phyloP scores from a whole-genome alignment of 345 rosid genomes.

The Camelina laxa region DNA sequence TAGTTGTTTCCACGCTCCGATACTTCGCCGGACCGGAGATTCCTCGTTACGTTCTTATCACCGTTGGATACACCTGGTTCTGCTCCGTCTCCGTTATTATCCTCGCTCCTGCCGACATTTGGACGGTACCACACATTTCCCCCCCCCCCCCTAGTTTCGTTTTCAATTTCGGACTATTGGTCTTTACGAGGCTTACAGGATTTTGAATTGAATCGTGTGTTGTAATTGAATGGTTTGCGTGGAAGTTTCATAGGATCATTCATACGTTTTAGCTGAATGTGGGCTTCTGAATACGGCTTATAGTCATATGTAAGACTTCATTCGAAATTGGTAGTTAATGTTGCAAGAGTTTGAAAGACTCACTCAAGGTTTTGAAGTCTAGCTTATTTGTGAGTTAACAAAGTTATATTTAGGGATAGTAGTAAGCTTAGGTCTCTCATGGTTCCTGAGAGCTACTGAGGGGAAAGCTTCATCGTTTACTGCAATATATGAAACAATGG shows the following conservation, averaged over 20 bases:
- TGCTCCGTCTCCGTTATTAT: slow-evolving; percentile 95
- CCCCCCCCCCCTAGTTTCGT: background rate
- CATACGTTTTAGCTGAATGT: slow-evolving; percentile 3
- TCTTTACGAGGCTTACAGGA: slow-evolving; percentile 12
- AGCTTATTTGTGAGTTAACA: background rate
- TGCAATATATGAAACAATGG: background rate
- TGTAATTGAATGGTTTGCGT: background rate
- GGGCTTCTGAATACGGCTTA: slow-evolving; percentile 12
- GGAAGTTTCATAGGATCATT: slow-evolving; percentile 12
- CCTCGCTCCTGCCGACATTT: slow-evolving; percentile 98
- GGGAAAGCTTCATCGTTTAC: background rate
- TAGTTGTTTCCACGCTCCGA: slow-evolving; percentile 75
- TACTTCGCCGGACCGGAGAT: slow-evolving; percentile 97
- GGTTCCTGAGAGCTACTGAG: background rate
- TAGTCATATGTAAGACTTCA: background rate
- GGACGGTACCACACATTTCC: slow-evolving; percentile 64
- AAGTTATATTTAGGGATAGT: background rate
- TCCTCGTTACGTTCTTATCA: slow-evolving; percentile 87
- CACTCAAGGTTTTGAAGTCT: background rate
- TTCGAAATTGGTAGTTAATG: background rate
- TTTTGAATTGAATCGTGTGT: background rate
- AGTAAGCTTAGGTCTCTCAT: background rate
- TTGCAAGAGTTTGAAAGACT: slow-evolving; percentile 9
- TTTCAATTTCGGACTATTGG: background rate
- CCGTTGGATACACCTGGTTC: slow-evolving; percentile 98